These are phyloP conservation scores for Aureobasidium sp. DNA, from an alignment of 2,329 filamentous ascomycete species.

Conservation along the genomic window DNA sequence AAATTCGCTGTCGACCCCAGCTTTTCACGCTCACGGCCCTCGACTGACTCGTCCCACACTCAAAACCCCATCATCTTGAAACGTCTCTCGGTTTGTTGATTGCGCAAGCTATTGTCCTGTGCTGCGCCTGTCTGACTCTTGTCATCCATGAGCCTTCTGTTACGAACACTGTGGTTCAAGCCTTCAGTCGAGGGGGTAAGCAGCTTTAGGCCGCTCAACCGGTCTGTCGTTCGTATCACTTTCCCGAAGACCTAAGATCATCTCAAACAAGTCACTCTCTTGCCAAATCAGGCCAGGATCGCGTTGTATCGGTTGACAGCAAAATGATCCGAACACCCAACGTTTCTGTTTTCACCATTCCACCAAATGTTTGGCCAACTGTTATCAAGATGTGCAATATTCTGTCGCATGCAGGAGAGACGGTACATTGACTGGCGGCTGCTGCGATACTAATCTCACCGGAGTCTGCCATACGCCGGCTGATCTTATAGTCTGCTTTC, in stretches of 20 bases:
- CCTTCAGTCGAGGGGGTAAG: neutral
- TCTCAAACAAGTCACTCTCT: neutral
- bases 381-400: neutral
- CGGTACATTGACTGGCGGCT: neutral
- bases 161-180: neutral
- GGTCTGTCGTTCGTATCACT: neutral
- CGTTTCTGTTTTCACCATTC: neutral
- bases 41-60: neutral
- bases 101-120: slow-evolving; percentile 7
- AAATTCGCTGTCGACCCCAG: neutral
- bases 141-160: neutral
- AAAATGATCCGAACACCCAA: neutral
- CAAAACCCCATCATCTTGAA: neutral
- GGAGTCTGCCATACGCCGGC: neutral
- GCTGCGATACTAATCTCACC: neutral
- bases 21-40: neutral
- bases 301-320: neutral
- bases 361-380: neutral
- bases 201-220: neutral
- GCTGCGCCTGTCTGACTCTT: slow-evolving; percentile 5
- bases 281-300: neutral
- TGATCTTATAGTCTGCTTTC: neutral
- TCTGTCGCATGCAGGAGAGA: neutral
- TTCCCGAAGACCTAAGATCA: neutral
- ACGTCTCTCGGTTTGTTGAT: neutral